Evolutionary conservation across 257 asterid genomes (phyloP).

Genomic region (Voacanga thouarsii): DNA sequence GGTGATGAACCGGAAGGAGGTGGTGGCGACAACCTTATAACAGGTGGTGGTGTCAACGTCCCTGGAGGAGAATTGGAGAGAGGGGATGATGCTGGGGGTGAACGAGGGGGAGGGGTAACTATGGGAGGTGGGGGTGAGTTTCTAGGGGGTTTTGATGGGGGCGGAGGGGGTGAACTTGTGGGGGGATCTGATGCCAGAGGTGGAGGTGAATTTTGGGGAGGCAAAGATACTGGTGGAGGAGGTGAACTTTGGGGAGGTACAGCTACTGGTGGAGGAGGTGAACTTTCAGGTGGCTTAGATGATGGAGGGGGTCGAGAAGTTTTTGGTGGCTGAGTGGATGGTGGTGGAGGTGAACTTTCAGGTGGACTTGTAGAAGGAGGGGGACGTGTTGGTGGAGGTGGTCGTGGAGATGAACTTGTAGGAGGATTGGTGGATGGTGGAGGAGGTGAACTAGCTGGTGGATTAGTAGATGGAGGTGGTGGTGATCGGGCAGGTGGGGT

Average conservation of each 20-base stretch:
- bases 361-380: constrained; percentile 24
- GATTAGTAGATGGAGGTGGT: constrained; percentile 14
- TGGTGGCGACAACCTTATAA: constrained; percentile 21
- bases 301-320: constrained; percentile 32
- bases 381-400: no score
- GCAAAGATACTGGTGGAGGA: constrained; percentile 30
- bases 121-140: constrained; percentile 22
- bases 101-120: constrained; percentile 2
- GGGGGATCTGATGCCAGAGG: constrained; percentile 43
- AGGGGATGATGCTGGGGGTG: constrained; percentile 16
- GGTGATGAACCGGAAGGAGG: constrained; percentile 36
- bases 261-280: constrained; percentile 36
- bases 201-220: constrained; percentile 34
- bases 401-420: constrained; percentile 42
- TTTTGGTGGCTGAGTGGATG: constrained; percentile 22
- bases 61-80: constrained; percentile 15
- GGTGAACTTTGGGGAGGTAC: constrained; percentile 9
- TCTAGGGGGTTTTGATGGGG: constrained; percentile 25
- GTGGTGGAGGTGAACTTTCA: constrained; percentile 22
- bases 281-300: constrained; percentile 31
- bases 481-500: not conserved
- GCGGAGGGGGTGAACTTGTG: constrained; percentile 45
- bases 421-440: constrained; percentile 36
- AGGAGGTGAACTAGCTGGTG: constrained; percentile 35
- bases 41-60: constrained; percentile 33